Evolutionary conservation across 2,329 filamentous ascomycete genomes (phyloP), one percentile per base, ranked within the genome.

Genomic region (Thermothelomyces thermophilus): DNA sequence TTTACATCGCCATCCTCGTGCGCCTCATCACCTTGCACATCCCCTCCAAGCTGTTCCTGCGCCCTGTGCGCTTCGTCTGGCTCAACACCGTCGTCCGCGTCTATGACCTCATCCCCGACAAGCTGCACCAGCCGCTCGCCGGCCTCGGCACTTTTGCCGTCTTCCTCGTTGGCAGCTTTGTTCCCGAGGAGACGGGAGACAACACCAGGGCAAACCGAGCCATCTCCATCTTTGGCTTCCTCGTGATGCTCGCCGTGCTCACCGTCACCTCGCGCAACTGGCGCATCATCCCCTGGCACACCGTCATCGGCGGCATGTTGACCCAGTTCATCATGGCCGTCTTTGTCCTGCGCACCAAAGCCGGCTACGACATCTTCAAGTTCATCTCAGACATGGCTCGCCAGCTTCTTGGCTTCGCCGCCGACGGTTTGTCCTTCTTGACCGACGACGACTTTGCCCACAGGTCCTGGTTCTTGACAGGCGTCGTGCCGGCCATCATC

Each of bases 401-500:
- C 24, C 75, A 81, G 54, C 74, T 95, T 24, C 77, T 96, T 5
- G 80, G 84, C 22, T 95, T 89, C 60, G 86, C 90, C 20, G 71
- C 73, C 16, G 66, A 87, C 28, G 90, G 90, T 65, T 80, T 87
- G 0, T 64, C 67, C 0, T 96, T 95, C 72, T 68, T 96, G 59
- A 85, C 82, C 0, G 70, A 72, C 13, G 47, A 60, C 0, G 65
- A 67, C 7, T 71, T 74, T 5, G 63, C 71, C 3, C 31, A 67
- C 3, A 62, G 74, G 1, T 58, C 61, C 3, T 89, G 77, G 78
- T 95, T 95, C 77, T 74, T 95, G 56, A 75, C 85, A 43, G 73
- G 76, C 43, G 89, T 95, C 55, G 76, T 94, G n/a, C 89, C 90
- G 0, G 83, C 90, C 61, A 94, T 96, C 69, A 88, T 95, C 72